Conservation (phyloP, 2,329 filamentous ascomycete genomes). For the Pseudocercospora eumusae region DNA sequence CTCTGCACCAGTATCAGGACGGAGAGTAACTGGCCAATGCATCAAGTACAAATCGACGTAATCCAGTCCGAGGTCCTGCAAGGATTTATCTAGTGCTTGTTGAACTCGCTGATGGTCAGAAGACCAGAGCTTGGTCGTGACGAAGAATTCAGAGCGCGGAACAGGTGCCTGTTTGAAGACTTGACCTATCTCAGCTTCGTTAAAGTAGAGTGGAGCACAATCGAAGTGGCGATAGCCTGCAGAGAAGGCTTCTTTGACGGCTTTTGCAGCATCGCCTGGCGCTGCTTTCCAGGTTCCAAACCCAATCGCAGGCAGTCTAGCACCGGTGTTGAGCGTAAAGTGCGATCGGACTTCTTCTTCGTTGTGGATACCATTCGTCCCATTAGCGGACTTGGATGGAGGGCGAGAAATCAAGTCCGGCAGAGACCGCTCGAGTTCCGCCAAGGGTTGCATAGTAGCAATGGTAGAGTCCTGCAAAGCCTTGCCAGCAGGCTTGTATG, state of each 20-base stretch:
- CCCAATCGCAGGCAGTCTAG: constrained; percentile 42
- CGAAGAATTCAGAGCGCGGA: constrained; percentile 32
- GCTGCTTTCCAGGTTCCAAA: constrained; percentile 45
- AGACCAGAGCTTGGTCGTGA: constrained; percentile 63
- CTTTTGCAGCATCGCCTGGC: constrained; percentile 35
- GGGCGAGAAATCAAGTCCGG: constrained; percentile 15
- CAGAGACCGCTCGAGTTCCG: constrained; percentile 18
- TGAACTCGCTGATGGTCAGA: constrained; percentile 48
- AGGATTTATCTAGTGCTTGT: constrained; percentile 62
- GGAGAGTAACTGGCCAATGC: constrained; percentile 20
- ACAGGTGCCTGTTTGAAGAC: constrained; percentile 30
- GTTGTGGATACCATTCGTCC: constrained; percentile 10
- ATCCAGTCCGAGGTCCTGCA: constrained; percentile 68
- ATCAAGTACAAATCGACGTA: constrained; percentile 49
- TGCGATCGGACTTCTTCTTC: constrained; percentile 8
- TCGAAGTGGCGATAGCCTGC: constrained; percentile 32
- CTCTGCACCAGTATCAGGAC: constrained; percentile 9
- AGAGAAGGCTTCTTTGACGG: constrained; percentile 26
- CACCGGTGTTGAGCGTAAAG: constrained; percentile 45
- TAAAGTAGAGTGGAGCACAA: constrained; percentile 40
- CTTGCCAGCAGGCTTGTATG: constrained; percentile 18
- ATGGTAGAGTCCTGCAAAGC: constrained; percentile 41
- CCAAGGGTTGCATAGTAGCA: constrained; percentile 22
- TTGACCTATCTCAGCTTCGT: constrained; percentile 33
- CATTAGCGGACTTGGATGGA: neutral